phyloP scores from a whole-genome alignment of 306 rosid species.

The Fragaria vesca region DNA sequence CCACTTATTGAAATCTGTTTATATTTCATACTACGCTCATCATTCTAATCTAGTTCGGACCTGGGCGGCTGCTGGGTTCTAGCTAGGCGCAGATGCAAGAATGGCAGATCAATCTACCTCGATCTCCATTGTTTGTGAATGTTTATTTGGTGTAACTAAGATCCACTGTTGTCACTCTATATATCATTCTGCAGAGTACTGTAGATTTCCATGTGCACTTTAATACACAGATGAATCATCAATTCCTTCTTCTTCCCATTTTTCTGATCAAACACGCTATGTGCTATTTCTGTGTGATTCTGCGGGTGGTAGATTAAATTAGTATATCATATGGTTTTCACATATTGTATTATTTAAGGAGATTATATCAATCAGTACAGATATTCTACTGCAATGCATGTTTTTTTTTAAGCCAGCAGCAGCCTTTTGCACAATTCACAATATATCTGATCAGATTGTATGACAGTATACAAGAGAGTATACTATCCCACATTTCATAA shows the following conservation, averaged over 20 bases:
- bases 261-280: not conserved
- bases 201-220: too few species aligned
- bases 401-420: conserved; percentile 6
- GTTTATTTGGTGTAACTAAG: not conserved
- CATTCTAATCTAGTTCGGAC: not conserved
- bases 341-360: not conserved
- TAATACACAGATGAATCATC: not conserved
- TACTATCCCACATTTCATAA: not conserved
- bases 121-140: not conserved
- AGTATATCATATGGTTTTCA: not conserved
- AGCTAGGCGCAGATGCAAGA: not conserved
- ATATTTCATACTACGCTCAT: not conserved
- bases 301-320: not conserved
- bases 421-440: conserved; percentile 12
- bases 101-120: conserved; percentile 4
- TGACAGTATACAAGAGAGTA: not conserved
- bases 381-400: conserved; percentile 9
- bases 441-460: not conserved
- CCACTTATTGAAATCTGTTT: not conserved
- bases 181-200: not conserved
- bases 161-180: not conserved
- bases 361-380: not conserved
- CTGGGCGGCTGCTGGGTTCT: not conserved
- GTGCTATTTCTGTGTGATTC: conserved; percentile 1
- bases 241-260: not conserved